Conservation (phyloP, 1,284 basidiomycete species). For the Cystobasidiaceae sp. region DNA sequence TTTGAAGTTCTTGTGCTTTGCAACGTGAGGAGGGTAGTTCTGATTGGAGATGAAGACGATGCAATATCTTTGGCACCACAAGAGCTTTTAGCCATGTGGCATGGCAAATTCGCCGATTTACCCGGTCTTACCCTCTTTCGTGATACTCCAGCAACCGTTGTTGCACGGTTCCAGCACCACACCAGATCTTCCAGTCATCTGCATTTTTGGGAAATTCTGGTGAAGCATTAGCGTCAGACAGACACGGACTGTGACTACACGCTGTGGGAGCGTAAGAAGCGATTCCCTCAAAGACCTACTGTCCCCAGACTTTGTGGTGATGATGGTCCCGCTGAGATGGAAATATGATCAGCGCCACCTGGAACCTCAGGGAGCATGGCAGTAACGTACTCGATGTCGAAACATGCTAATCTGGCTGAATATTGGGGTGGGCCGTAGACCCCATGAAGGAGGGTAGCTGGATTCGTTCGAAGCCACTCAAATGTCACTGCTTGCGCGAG, state of each 20-base stretch:
- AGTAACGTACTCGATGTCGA: slow-evolving; percentile 25
- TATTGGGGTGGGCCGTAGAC: slow-evolving; percentile 9
- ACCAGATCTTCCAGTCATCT: slow-evolving; percentile 31
- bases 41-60: slow-evolving; percentile 30
- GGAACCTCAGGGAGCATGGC: background rate
- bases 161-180: slow-evolving; percentile 10
- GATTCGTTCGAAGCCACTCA: slow-evolving; percentile 8
- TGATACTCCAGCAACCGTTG: slow-evolving; percentile 20
- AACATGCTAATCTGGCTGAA: slow-evolving; percentile 19
- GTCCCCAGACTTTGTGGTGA: slow-evolving; percentile 12
- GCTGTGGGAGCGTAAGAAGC: too few species aligned
- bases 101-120: too few species aligned
- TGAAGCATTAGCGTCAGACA: background rate
- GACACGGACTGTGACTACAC: too few species aligned
- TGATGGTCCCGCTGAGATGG: slow-evolving; percentile 21
- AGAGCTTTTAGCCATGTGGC: too few species aligned
- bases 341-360: too few species aligned
- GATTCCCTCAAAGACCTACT: background rate
- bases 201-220: slow-evolving; percentile 23
- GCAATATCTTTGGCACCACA: too few species aligned
- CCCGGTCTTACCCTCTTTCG: slow-evolving; percentile 12
- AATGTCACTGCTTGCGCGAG: background rate
- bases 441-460: slow-evolving; percentile 11
- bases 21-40: background rate
- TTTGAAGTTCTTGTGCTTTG: slow-evolving; percentile 18